Evolutionary conservation across 1,284 basidiomycete genomes (phyloP).

Genomic region (Ustilago nuda): DNA sequence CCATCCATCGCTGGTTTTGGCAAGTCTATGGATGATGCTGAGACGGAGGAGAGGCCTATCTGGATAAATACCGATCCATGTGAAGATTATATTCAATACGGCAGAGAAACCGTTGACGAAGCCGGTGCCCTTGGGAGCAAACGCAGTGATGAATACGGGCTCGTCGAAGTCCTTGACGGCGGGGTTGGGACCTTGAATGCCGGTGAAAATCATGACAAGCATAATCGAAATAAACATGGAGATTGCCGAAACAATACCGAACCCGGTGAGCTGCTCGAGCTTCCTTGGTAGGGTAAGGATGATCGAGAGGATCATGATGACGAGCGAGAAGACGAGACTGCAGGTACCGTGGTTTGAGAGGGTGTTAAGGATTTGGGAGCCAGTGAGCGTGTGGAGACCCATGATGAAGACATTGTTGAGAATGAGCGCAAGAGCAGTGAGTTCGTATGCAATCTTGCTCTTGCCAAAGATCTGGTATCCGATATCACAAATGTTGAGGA

Average conservation of each 20-base stretch:
- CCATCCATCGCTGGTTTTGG: not conserved
- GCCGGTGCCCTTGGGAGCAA: constrained; percentile 71
- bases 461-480: constrained; percentile 74
- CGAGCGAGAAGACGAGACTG: constrained; percentile 74
- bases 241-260: constrained; percentile 61
- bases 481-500: constrained; percentile 77
- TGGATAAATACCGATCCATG: constrained; percentile 72
- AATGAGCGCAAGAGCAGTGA: constrained; percentile 60
- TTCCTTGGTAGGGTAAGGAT: constrained; percentile 60
- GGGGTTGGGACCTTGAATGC: constrained; percentile 52
- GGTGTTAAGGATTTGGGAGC: constrained; percentile 73
- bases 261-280: constrained; percentile 58
- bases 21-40: not conserved
- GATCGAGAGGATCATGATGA: constrained; percentile 58
- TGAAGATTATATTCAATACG: constrained; percentile 73
- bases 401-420: constrained; percentile 64
- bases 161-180: constrained; percentile 36
- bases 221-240: constrained; percentile 64
- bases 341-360: constrained; percentile 74
- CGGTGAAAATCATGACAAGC: constrained; percentile 54
- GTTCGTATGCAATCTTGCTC: constrained; percentile 72
- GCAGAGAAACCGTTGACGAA: constrained; percentile 74
- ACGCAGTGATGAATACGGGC: constrained; percentile 57
- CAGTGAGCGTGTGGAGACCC: constrained; percentile 64
- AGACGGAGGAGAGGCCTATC: not conserved